Base-by-base conservation (phyloP, 805 yeast species). In the Candida berthetii region DNA sequence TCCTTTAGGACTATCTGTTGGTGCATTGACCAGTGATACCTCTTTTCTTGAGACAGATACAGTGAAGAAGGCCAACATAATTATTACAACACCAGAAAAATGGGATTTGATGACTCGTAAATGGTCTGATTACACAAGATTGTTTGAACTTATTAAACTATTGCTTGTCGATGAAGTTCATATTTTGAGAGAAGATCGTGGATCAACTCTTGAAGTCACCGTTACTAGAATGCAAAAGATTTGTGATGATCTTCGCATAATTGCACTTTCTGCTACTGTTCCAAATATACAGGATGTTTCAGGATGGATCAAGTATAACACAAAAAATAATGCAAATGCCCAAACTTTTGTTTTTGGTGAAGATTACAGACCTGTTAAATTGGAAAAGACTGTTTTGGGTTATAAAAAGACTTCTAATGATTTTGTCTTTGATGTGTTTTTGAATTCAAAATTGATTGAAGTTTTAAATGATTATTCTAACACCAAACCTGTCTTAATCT, bases 51-150 rank as follows among this genome's bases (percentile, higher is more conserved):
- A 74, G 34, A 59, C 71, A 6, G 78, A 70, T 11, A 62, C 57
- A 32, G 75, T 71, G 3, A 66, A 66, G 52, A 65, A 58, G n/a
- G 67, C 78, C 2, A 72, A 73, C 42, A 64, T 78, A 4, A 74
- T 78, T 9, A 69, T 78, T 8, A 70, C 80, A 2, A 78, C 83
- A 1, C 82, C 83, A 4, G 83, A 78, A 52, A 78, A 78, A 52
- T 76, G 81, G 80, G 82, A 78, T 49, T 59, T 72, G 35, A 57
- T 76, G 42, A 74, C 82, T 0, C 60, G 82, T 47, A 70, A 67
- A 47, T 69, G 78, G 76, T 49, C 58, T 3, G 77, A 74, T 47
- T 66, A 60, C 46, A 49, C 50, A 22, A 62, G 55, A 27, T 43
- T 69, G 15, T 65, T 72, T 49, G 58, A 65, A 54, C 51, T 70